Conservation (phyloP, 257 asterid species). For the Cruciata laevipes region DNA sequence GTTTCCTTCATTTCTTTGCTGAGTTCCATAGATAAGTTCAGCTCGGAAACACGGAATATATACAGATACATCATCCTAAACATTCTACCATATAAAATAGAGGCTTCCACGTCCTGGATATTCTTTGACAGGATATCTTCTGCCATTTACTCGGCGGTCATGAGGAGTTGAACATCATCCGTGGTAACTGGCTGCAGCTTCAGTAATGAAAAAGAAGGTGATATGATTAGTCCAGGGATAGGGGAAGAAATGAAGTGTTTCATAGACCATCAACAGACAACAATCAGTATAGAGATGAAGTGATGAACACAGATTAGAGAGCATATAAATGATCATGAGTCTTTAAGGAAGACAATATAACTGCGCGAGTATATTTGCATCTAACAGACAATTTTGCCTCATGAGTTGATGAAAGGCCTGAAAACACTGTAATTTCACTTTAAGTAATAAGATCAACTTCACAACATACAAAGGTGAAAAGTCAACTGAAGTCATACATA, state of each 20-base stretch:
- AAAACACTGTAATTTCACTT: not conserved
- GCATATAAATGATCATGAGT: not conserved
- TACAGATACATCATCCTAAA: not conserved
- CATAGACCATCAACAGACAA: no score
- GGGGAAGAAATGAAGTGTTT: no score
- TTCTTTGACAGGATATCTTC: conserved; percentile 11
- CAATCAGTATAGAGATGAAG: not conserved
- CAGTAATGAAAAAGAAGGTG: conserved; percentile 3
- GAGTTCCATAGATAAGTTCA: not conserved
- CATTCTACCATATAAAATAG: not conserved
- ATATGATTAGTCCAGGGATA: not conserved
- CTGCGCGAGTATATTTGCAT: not conserved
- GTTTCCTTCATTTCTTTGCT: not conserved
- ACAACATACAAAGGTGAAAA: no score
- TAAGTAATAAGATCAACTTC: not conserved
- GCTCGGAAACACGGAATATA: not conserved
- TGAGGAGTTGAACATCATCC: conserved; percentile 44
- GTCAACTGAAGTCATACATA: no score
- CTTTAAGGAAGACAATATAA: not conserved
- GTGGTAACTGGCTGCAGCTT: conserved; percentile 36
- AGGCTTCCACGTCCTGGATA: conserved; percentile 4
- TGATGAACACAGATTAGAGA: not conserved
- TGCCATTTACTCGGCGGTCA: conserved; percentile 33
- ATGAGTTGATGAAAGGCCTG: not conserved
- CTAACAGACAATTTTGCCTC: not conserved